Conservation (phyloP, 345 rosid genomes). For the Psidium friedrichsthalianum region DNA sequence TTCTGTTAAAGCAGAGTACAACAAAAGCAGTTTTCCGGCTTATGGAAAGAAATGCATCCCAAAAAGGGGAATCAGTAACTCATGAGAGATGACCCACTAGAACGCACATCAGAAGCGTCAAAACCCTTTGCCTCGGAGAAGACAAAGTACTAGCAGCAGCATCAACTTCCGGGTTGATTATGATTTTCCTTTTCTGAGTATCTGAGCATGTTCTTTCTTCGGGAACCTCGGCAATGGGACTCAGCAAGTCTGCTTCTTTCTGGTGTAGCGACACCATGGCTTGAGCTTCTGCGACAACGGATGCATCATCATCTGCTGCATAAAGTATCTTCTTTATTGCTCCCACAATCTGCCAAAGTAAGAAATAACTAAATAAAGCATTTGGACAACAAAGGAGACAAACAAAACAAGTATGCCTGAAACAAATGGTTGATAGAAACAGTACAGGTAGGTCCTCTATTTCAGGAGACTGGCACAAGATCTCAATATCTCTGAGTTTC, state of each 20-base stretch:
- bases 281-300: constrained; percentile 61
- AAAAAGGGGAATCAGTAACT: constrained; percentile 35
- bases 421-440: not conserved
- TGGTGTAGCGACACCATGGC: constrained; percentile 37
- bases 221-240: constrained; percentile 68
- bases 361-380: not conserved
- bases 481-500: constrained; percentile 85
- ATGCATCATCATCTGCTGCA: constrained; percentile 61
- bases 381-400: not conserved
- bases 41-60: not conserved
- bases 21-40: not conserved
- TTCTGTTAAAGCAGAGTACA: not conserved
- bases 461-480: constrained; percentile 63
- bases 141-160: constrained; percentile 50
- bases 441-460: constrained; percentile 58
- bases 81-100: constrained; percentile 84
- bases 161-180: constrained; percentile 65
- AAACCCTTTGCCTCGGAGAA: constrained; percentile 82
- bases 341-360: constrained; percentile 47
- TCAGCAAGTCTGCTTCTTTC: constrained; percentile 31
- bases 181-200: constrained; percentile 66
- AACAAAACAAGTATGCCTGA: not conserved
- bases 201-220: constrained; percentile 56
- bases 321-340: constrained; percentile 75
- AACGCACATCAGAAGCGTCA: constrained; percentile 83